A percentile compares a stretch with the other conserved stretches of the same genome.
These are phyloP conservation scores for Xanthoparmelia taractica DNA, from an alignment of 495 filamentous ascomycete species.

Conservation along the genomic window DNA sequence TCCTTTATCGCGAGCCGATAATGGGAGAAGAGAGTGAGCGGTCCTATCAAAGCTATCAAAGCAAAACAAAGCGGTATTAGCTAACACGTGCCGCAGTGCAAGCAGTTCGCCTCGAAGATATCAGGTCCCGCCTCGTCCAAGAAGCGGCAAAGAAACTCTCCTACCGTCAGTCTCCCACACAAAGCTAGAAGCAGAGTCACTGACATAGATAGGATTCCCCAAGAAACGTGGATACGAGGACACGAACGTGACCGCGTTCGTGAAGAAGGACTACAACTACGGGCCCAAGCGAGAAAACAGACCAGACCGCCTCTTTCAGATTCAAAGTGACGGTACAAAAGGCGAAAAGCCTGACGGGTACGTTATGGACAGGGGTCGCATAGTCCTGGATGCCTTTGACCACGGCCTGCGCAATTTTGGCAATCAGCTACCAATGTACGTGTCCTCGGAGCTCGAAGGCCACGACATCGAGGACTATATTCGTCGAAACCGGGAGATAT, in stretches of 20 bases:
- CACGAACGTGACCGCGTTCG: background rate
- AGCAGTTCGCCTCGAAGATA: background rate
- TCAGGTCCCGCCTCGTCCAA: background rate
- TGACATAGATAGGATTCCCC: background rate
- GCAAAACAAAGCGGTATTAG: background rate
- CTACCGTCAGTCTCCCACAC: background rate
- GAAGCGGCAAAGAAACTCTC: background rate
- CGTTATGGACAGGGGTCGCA: background rate
- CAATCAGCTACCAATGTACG: background rate
- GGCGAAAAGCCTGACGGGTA: background rate
- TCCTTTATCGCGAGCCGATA: background rate
- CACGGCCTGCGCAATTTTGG: slow-evolving; percentile 8
- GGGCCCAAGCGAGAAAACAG: background rate
- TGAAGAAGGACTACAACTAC: slow-evolving; percentile 2
- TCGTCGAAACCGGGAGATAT: slow-evolving; percentile 1
- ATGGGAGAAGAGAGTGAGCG: too few species aligned
- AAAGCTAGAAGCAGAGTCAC: too few species aligned
- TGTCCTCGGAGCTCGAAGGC: slow-evolving; percentile 8
- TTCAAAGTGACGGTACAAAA: background rate
- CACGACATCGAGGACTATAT: slow-evolving; percentile 11
- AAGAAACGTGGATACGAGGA: background rate
- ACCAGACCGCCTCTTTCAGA: background rate
- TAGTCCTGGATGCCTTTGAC: slow-evolving; percentile 7
- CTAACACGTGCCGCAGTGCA: background rate
- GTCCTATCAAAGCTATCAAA: too few species aligned